A percentile compares a stretch with the other conserved stretches of the same genome.
These are phyloP conservation scores for Westerdykella sp. DNA, from an alignment of 2,329 filamentous ascomycete genomes.

Conservation along the genomic window DNA sequence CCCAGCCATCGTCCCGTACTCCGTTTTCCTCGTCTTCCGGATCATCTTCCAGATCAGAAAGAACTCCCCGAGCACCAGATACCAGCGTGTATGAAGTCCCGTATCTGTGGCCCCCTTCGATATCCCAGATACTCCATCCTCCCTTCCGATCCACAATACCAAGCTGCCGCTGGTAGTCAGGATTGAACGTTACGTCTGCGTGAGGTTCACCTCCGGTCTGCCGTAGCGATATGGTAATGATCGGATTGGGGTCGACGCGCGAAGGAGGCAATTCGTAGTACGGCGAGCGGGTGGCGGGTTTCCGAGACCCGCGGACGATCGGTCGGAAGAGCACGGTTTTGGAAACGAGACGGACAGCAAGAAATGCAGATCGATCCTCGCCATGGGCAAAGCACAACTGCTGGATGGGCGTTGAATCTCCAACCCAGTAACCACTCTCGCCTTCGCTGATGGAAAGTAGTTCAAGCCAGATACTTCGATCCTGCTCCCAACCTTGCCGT, in stretches of 20 bases:
- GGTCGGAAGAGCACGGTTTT: constrained; percentile 46
- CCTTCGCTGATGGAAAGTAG: constrained; percentile 40
- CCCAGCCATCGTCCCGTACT: constrained; percentile 45
- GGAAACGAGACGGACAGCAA: constrained; percentile 47
- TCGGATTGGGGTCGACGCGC: constrained; percentile 50
- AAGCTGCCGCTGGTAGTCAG: constrained; percentile 55
- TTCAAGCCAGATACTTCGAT: constrained; percentile 44
- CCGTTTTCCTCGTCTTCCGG: constrained; percentile 29
- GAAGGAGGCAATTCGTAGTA: constrained; percentile 38
- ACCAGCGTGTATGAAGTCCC: constrained; percentile 28
- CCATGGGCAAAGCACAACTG: constrained; percentile 46
- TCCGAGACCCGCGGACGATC: constrained; percentile 10
- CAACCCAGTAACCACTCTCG: constrained; percentile 51
- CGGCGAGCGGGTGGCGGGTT: constrained; percentile 11
- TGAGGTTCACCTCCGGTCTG: constrained; percentile 53
- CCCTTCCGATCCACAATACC: constrained; percentile 60
- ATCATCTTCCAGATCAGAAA: constrained; percentile 12
- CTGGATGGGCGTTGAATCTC: constrained; percentile 48
- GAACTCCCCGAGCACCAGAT: constrained; percentile 26
- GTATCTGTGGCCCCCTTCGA: constrained; percentile 30
- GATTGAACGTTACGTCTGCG: constrained; percentile 60
- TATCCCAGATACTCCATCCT: constrained; percentile 63
- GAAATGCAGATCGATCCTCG: constrained; percentile 39
- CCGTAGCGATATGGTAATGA: constrained; percentile 48
- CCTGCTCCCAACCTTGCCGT: constrained; percentile 50